Evolutionary conservation across 495 filamentous ascomycete species (phyloP).

Genomic region (Penicillium simplicissimum): DNA sequence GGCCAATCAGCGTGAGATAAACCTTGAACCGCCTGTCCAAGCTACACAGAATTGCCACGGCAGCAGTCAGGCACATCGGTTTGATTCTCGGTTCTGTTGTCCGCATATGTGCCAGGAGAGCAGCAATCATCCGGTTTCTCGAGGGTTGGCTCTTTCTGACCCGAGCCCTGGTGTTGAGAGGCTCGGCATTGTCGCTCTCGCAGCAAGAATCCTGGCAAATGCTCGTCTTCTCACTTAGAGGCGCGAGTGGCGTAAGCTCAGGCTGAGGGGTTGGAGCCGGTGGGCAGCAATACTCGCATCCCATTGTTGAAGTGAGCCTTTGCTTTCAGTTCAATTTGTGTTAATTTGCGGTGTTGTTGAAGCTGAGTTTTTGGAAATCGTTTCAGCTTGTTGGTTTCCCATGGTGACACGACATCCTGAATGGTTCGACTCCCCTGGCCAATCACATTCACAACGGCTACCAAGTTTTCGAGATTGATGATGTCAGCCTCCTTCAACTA

Average conservation of each 20-base stretch:
- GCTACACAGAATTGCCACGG: too few species aligned
- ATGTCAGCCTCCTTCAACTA: too few species aligned
- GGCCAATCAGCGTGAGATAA: too few species aligned
- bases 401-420: too few species aligned
- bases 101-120: slow-evolving; percentile 9
- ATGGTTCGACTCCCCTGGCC: too few species aligned
- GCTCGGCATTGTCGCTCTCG: not conserved
- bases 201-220: not conserved
- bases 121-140: slow-evolving; percentile 4
- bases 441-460: too few species aligned
- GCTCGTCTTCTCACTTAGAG: not conserved
- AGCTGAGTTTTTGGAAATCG: slow-evolving; percentile 2
- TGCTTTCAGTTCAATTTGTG: slow-evolving; percentile 6
- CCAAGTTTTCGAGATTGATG: too few species aligned
- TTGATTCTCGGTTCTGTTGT: slow-evolving; percentile 2
- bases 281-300: slow-evolving; percentile 4
- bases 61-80: slow-evolving; percentile 34
- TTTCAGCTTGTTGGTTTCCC: too few species aligned
- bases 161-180: slow-evolving; percentile 4
- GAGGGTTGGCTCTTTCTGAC: not conserved
- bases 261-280: slow-evolving; percentile 2
- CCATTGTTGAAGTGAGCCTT: slow-evolving; percentile 10
- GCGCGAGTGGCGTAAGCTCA: not conserved
- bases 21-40: too few species aligned
- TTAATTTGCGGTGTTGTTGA: slow-evolving; percentile 3